phyloP scores from a whole-genome alignment of 371 early-diverging fungal species.

The Dinochytrium kinnereticum region DNA sequence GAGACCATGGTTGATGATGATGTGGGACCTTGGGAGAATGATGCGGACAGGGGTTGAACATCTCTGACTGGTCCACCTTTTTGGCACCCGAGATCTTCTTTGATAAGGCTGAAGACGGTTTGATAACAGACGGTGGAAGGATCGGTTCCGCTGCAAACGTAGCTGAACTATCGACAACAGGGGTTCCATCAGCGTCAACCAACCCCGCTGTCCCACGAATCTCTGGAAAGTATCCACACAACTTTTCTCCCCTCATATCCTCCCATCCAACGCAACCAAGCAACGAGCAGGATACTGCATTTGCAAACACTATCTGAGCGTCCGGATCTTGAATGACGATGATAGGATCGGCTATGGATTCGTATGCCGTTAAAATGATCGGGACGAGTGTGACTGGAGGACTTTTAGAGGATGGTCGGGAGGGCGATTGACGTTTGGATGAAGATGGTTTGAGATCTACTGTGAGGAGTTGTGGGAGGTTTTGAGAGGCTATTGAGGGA shows the following conservation, averaged over 20 bases:
- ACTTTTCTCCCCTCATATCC: background rate
- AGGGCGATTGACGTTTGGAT: too few species aligned
- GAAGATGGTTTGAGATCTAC: background rate
- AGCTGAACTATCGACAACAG: background rate
- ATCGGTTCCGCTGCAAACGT: too few species aligned
- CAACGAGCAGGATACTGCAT: conserved; percentile 14
- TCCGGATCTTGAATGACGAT: conserved; percentile 25
- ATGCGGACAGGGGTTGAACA: background rate
- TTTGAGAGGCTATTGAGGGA: background rate
- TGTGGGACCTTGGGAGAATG: background rate
- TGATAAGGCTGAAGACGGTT: background rate
- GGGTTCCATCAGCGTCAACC: background rate
- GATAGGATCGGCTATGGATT: conserved; percentile 24
- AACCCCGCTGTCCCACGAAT: background rate
- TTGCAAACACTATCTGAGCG: background rate
- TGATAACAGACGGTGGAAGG: too few species aligned
- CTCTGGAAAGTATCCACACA: background rate
- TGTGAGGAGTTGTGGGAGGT: background rate
- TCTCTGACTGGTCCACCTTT: background rate
- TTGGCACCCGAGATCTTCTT: background rate
- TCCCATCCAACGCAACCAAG: conserved; percentile 1
- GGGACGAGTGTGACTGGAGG: background rate
- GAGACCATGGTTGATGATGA: background rate
- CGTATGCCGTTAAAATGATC: conserved; percentile 21
- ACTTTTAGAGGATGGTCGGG: too few species aligned